Conservation (phyloP, 176 grass and related monocot species). For the Lolium rigidum region DNA sequence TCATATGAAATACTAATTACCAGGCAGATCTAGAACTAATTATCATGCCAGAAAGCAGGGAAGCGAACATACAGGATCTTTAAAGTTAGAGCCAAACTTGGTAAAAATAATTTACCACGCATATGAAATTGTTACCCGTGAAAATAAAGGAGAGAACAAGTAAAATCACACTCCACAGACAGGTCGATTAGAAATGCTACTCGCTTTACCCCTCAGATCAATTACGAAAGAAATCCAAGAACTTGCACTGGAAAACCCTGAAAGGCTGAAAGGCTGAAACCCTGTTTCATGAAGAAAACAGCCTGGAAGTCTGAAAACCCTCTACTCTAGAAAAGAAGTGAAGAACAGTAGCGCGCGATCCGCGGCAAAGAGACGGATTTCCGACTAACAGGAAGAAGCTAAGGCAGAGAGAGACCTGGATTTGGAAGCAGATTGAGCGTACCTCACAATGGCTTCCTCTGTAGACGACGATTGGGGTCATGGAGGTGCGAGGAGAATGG, state of each 20-base stretch:
- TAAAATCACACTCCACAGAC: background rate
- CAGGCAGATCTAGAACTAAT: too few species aligned
- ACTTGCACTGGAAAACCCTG: background rate
- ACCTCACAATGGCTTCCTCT: constrained; percentile 11
- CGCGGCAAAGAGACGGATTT: constrained; percentile 15
- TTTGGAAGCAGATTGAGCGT: too few species aligned
- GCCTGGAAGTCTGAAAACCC: too few species aligned
- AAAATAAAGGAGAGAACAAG: background rate
- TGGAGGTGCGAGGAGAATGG: background rate
- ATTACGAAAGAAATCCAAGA: background rate
- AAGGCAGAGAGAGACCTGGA: too few species aligned
- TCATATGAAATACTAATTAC: background rate
- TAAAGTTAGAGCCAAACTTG: background rate
- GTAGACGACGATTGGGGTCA: background rate
- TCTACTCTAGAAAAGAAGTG: too few species aligned
- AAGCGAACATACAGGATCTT: background rate
- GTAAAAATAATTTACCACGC: background rate
- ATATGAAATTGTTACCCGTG: background rate
- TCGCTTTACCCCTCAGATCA: background rate
- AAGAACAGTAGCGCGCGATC: background rate
- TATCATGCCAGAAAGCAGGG: background rate
- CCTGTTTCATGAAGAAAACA: too few species aligned
- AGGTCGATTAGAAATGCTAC: background rate
- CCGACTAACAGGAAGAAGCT: background rate
- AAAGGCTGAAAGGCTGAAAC: too few species aligned